A percentile compares a stretch with the other conserved stretches of the same genome.
These are phyloP conservation scores for Yarrowia keelungensis DNA, from an alignment of 805 yeast species.

Conservation along the genomic window DNA sequence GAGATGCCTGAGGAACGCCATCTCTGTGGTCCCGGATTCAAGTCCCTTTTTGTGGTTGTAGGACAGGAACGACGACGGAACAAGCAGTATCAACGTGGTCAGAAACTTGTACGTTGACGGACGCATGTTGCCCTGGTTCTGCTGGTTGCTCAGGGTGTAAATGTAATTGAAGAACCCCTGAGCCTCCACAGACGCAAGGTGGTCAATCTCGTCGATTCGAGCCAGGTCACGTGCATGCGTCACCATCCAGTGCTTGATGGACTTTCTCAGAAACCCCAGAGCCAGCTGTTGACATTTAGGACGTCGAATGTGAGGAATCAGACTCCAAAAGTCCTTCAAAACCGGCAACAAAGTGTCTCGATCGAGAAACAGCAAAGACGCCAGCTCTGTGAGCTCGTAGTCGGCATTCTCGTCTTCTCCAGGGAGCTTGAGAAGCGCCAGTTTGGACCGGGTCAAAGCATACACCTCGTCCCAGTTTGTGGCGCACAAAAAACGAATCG, in stretches of 20 bases:
- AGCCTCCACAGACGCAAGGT: slow-evolving; percentile 19
- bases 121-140: slow-evolving; percentile 18
- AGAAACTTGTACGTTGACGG: slow-evolving; percentile 27
- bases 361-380: slow-evolving; percentile 19
- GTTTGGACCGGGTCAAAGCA: slow-evolving; percentile 14
- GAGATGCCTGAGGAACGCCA: slow-evolving; percentile 28
- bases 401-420: not conserved
- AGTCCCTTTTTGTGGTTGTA: slow-evolving; percentile 11
- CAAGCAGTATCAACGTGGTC: slow-evolving; percentile 19
- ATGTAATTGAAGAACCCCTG: slow-evolving; percentile 37
- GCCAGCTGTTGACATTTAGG: slow-evolving; percentile 23
- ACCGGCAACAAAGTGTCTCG: slow-evolving; percentile 7
- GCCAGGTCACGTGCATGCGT: slow-evolving; percentile 28
- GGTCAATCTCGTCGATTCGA: slow-evolving; percentile 27
- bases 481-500: slow-evolving; percentile 25
- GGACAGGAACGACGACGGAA: slow-evolving; percentile 13
- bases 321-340: slow-evolving; percentile 28
- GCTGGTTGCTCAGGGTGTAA: slow-evolving; percentile 30
- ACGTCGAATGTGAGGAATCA: slow-evolving; percentile 32
- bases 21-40: slow-evolving; percentile 4
- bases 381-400: slow-evolving; percentile 18
- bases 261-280: slow-evolving; percentile 6
- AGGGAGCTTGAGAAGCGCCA: slow-evolving; percentile 5
- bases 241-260: slow-evolving; percentile 31
- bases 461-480: slow-evolving; percentile 37